phyloP scores from a whole-genome alignment of 2,329 filamentous ascomycete genomes.

The Tolypocladium capitatum region DNA sequence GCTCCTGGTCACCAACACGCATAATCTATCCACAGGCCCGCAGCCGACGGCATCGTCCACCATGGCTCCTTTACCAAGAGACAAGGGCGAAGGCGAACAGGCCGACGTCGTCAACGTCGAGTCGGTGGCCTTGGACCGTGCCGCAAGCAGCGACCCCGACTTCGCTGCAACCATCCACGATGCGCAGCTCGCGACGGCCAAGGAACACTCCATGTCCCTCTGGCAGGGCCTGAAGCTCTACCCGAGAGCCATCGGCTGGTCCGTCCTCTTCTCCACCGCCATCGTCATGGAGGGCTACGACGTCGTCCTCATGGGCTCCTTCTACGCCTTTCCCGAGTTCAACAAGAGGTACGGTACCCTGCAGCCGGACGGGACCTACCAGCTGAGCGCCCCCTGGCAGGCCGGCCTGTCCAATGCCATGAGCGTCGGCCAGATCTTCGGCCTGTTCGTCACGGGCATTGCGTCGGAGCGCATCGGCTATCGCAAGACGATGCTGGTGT shows the following conservation, averaged over 20 bases:
- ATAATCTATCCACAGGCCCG: no score
- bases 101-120: no score
- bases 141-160: constrained; percentile 1
- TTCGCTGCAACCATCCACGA: constrained; percentile 16
- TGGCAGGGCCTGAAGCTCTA: constrained; percentile 68
- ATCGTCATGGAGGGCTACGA: constrained; percentile 91
- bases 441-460: constrained; percentile 52
- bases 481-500: constrained; percentile 49
- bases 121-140: no score
- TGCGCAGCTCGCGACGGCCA: constrained; percentile 35
- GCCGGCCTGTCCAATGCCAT: constrained; percentile 40
- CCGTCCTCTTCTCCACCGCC: constrained; percentile 70
- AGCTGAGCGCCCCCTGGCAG: constrained; percentile 50
- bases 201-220: constrained; percentile 58
- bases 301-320: constrained; percentile 67
- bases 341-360: constrained; percentile 42
- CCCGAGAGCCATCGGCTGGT: constrained; percentile 77
- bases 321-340: constrained; percentile 50
- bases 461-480: constrained; percentile 53
- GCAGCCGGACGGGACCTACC: constrained; percentile 30
- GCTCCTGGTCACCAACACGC: no score
- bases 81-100: no score
- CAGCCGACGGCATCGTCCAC: no score
- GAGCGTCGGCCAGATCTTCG: constrained; percentile 46
- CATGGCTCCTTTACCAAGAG: no score